A percentile compares a stretch with the other conserved stretches of the same genome.
These are phyloP conservation scores for Phytophthora tentaculata DNA, from an alignment of 352 stramenopile species.

Conservation along the genomic window DNA sequence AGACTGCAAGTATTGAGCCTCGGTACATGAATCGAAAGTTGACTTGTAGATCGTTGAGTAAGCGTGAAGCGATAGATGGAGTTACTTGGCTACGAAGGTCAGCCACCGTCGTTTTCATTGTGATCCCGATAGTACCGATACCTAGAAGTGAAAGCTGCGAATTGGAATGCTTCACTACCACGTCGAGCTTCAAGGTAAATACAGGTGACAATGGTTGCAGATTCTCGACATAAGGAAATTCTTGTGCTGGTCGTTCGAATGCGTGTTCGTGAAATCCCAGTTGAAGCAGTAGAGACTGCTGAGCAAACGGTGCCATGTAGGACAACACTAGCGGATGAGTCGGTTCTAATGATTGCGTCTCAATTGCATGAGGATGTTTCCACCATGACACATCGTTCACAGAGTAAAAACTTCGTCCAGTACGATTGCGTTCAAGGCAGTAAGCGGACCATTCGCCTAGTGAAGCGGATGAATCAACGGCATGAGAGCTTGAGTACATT, in stretches of 20 bases:
- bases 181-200: constrained; percentile 36
- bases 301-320: constrained; percentile 16
- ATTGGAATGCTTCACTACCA: constrained; percentile 1
- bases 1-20: constrained; percentile 26
- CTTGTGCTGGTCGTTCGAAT: constrained; percentile 31
- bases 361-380: constrained; percentile 25
- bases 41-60: background rate
- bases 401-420: constrained; percentile 1
- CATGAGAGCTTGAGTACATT: background rate
- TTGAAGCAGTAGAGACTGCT: constrained; percentile 38
- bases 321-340: background rate
- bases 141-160: constrained; percentile 16
- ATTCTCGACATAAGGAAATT: constrained; percentile 9
- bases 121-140: constrained; percentile 23
- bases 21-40: constrained; percentile 45
- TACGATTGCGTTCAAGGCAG: constrained; percentile 25
- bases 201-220: background rate
- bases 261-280: constrained; percentile 28
- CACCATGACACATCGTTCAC: constrained; percentile 18
- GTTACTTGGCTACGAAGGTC: constrained; percentile 22
- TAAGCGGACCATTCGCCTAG: constrained; percentile 28
- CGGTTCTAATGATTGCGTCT: background rate
- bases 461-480: background rate
- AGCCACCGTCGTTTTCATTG: constrained; percentile 25
- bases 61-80: constrained; percentile 3